Base-by-base conservation (phyloP, 1,284 basidiomycete species). In the Austroboletus novae-zelandiae region DNA sequence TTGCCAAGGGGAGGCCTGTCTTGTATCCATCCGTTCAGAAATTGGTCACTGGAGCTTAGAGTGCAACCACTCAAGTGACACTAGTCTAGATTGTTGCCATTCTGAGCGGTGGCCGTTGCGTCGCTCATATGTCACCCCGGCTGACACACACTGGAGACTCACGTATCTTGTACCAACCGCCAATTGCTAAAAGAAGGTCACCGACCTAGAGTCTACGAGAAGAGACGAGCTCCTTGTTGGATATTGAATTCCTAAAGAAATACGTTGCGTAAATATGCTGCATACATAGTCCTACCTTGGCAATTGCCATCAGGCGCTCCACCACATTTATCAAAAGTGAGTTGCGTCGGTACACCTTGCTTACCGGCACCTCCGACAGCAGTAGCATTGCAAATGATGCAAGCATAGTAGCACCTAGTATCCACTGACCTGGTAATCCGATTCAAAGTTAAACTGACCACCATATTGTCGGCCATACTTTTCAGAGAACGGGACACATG, bases 321-420 rank as follows among this genome's bases (percentile, higher is more conserved):
- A 41, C 66, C 76, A 61, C 94, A 59, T 89, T 23, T 5, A 23
- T 3, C 88, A 42, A 72, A 65, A 14, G 86, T 88, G 59, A 94
- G 77, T 70, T 95, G 91, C 91, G 94, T 94, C 48, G 88, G 67
- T 23, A n/a, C n/a, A 25, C 91, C 93, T 59, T 88, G 83, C 65
- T 94, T 92, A 47, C 90, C 89, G 10, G 75, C 88, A 23, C 84
- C 87, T 51, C 93, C 92, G 41, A 82, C 74, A 6, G 77, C 80
- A n/a, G 71, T 52, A 2, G 84, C 77, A 57, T 87, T 82, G 74
- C 93, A 95, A 95, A 88, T 0, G 91, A 79, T 5, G 92, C 91
- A 40, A 94, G 69, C 57, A 95, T 71, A 63, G 92, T 89, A 4
- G 89, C 53, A 31, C 57, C 59, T 34, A 37, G 10, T 20, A 4